These are phyloP conservation scores for Diaporthe sp. DNA, from an alignment of 2,329 filamentous ascomycete genomes.

Conservation along the genomic window DNA sequence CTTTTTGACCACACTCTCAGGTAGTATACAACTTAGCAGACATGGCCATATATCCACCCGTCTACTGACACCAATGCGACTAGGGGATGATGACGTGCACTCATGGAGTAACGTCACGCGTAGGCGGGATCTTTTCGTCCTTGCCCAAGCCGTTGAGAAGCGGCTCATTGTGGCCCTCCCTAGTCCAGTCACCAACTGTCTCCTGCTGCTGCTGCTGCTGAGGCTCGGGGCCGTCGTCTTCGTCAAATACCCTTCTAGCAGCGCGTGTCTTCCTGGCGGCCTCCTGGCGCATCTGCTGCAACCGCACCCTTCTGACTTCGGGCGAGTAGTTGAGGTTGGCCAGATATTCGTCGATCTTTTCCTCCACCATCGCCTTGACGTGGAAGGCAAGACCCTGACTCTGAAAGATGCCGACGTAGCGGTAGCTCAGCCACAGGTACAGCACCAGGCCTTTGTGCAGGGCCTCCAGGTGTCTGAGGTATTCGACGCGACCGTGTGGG, in stretches of 20 bases:
- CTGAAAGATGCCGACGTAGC: constrained; percentile 83
- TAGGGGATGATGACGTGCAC: neutral
- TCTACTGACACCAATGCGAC: neutral
- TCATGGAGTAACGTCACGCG: neutral
- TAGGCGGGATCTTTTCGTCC: constrained; percentile 18
- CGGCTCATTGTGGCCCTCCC: constrained; percentile 49
- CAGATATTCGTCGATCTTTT: constrained; percentile 75
- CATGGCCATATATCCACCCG: neutral
- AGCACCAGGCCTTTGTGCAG: constrained; percentile 86
- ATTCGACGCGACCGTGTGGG: constrained; percentile 55
- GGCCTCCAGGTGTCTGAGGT: constrained; percentile 76
- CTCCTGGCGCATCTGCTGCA: constrained; percentile 32
- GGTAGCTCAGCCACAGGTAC: constrained; percentile 94
- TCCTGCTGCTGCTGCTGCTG: constrained; percentile 38
- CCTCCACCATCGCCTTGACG: constrained; percentile 81
- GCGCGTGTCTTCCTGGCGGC: constrained; percentile 37
- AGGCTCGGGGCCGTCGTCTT: constrained; percentile 26
- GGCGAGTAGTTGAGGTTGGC: constrained; percentile 63
- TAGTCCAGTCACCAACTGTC: constrained; percentile 44
- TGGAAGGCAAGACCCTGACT: constrained; percentile 82
- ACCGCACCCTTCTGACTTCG: constrained; percentile 43
- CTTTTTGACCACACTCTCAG: too few relatives aligned
- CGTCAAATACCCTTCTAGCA: constrained; percentile 38
- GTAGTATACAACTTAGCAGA: neutral
- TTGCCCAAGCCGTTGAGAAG: constrained; percentile 42